Percentiles rank a stretch among this genome's conserved stretches.
phyloP scores from a whole-genome alignment of 441 rosid genomes.

The Populus hybrid region DNA sequence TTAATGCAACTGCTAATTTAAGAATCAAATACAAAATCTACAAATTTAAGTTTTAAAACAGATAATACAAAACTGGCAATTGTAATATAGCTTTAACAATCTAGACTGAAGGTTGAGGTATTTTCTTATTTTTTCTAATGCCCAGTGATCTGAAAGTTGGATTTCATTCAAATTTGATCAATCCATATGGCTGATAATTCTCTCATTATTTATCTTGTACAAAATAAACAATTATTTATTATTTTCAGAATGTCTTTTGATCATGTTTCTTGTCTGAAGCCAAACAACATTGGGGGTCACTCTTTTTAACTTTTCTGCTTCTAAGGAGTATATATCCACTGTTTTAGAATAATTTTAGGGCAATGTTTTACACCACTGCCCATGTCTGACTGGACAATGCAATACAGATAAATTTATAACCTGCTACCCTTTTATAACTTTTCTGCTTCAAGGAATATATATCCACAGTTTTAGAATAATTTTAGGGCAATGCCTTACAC shows the following conservation, averaged over 20 bases:
- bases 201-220: not conserved
- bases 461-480: not conserved
- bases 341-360: not conserved
- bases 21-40: not conserved
- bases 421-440: not conserved
- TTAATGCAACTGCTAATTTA: not conserved
- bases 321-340: not conserved
- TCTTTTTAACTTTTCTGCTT: not conserved
- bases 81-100: not conserved
- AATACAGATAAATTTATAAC: not conserved
- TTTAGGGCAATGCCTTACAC: not conserved
- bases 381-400: not conserved
- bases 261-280: not conserved
- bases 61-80: not conserved
- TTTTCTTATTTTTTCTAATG: not conserved
- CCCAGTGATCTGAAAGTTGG: not conserved
- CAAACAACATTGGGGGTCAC: not conserved
- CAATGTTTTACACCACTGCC: not conserved
- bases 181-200: not conserved
- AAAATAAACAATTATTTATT: not conserved
- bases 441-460: not conserved
- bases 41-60: not conserved
- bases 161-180: not conserved
- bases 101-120: not conserved
- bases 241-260: not conserved